Percentiles rank a stretch among this genome's conserved stretches.
Evolutionary conservation across 805 yeast genomes (phyloP).

Genomic region (Blastobotrys muscicola): DNA sequence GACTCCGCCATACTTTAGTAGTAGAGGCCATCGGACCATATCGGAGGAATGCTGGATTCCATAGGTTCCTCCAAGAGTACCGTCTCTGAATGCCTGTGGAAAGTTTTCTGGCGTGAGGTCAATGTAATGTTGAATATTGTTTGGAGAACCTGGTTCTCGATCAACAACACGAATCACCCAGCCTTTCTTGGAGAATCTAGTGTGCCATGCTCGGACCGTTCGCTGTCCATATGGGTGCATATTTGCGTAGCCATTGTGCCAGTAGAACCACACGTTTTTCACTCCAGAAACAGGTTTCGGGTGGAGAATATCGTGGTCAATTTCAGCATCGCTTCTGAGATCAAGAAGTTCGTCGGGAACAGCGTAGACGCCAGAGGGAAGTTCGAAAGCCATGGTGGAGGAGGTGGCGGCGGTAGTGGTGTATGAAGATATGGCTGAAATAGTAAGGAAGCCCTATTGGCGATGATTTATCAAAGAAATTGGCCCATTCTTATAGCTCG

Average conservation of each 20-base stretch:
- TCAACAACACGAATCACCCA: conserved; percentile 3
- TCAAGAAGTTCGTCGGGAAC: neutral
- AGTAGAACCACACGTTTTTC: conserved; percentile 4
- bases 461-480: too few relatives aligned
- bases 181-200: conserved; percentile 4
- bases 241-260: conserved; percentile 2
- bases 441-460: too few relatives aligned
- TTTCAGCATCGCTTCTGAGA: neutral
- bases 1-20: conserved; percentile 2
- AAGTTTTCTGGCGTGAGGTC: neutral
- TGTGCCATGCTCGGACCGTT: conserved; percentile 2
- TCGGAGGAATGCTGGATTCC: conserved; percentile 3
- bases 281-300: conserved; percentile 1
- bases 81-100: conserved; percentile 1
- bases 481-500: too few relatives aligned
- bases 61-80: conserved; percentile 2
- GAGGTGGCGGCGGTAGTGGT: too few relatives aligned
- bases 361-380: conserved; percentile 1
- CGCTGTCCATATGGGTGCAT: conserved; percentile 4
- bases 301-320: conserved; percentile 1
- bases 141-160: neutral
- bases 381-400: neutral
- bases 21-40: conserved; percentile 2
- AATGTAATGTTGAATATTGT: neutral
- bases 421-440: too few relatives aligned